Conservation (phyloP, 805 yeast species). For the Nadsonia fulvescens region DNA sequence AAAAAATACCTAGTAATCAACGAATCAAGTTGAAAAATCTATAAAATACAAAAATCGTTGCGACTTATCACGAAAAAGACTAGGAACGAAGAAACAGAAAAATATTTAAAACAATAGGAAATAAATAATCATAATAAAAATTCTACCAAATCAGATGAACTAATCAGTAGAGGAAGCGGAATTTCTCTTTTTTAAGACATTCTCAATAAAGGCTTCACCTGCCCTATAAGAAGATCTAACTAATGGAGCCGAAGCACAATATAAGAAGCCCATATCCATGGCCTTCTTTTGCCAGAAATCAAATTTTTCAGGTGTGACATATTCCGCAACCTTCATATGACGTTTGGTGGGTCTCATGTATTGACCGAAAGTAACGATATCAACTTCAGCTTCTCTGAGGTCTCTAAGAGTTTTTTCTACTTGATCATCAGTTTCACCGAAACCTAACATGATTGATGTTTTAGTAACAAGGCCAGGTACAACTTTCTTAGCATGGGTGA, state of each 20-base stretch:
- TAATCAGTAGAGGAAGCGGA: constrained; percentile 1
- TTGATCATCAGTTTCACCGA: constrained; percentile 92
- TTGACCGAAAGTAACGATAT: constrained; percentile 96
- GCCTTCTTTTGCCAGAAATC: constrained; percentile 86
- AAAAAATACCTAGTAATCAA: no score
- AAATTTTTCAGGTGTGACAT: constrained; percentile 83
- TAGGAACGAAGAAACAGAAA: no score
- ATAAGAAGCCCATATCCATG: constrained; percentile 71
- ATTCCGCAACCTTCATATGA: constrained; percentile 95
- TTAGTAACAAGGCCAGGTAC: constrained; percentile 70
- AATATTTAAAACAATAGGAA: no score
- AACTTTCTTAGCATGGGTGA: constrained; percentile 61
- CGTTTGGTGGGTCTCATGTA: constrained; percentile 98
- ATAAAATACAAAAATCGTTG: no score
- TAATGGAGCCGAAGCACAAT: constrained; percentile 94
- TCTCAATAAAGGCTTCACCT: constrained; percentile 93
- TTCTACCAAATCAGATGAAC: no score
- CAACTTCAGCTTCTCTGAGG: constrained; percentile 60
- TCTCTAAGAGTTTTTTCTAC: constrained; percentile 56
- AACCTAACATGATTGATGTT: constrained; percentile 89
- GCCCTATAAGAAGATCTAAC: constrained; percentile 96
- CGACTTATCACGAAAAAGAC: no score
- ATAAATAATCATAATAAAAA: no score
- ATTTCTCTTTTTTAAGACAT: constrained; percentile 61
- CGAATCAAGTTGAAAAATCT: no score